phyloP scores from a whole-genome alignment of 495 filamentous ascomycete genomes.

The Amorphotheca resinae region DNA sequence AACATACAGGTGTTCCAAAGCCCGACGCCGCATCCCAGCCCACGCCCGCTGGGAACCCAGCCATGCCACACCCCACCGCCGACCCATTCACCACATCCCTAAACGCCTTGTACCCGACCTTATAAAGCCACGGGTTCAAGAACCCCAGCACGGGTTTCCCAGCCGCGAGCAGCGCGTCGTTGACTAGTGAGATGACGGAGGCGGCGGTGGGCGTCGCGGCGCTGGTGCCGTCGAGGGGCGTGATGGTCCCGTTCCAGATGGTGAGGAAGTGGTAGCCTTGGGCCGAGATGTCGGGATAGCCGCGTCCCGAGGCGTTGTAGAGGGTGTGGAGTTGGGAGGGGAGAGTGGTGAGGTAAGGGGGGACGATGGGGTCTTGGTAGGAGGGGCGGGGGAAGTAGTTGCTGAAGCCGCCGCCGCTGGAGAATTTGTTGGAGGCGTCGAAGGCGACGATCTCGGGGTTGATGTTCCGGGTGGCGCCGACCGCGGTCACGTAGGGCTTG shows the following conservation, averaged over 20 bases:
- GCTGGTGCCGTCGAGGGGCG: slow-evolving; percentile 32
- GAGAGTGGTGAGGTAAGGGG: slow-evolving; percentile 36
- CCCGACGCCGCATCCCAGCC: slow-evolving; percentile 60
- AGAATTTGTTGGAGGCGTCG: slow-evolving; percentile 26
- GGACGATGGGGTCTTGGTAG: slow-evolving; percentile 51
- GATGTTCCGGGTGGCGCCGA: slow-evolving; percentile 52
- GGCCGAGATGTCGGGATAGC: slow-evolving; percentile 60
- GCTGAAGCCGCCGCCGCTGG: slow-evolving; percentile 57
- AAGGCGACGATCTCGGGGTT: slow-evolving; percentile 43
- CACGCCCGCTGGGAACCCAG: slow-evolving; percentile 37
- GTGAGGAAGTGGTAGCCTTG: slow-evolving; percentile 44
- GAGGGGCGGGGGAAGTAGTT: slow-evolving; percentile 48
- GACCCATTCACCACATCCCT: slow-evolving; percentile 48
- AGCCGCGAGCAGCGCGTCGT: slow-evolving; percentile 42
- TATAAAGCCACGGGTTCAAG: slow-evolving; percentile 49
- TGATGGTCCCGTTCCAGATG: slow-evolving; percentile 29
- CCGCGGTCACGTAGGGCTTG: slow-evolving; percentile 58
- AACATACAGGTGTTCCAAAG: slow-evolving; percentile 38
- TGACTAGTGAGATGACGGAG: slow-evolving; percentile 43
- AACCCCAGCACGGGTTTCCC: slow-evolving; percentile 50
- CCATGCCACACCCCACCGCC: slow-evolving; percentile 42
- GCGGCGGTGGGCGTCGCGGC: not conserved
- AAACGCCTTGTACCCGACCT: slow-evolving; percentile 40
- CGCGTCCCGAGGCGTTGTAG: slow-evolving; percentile 39
- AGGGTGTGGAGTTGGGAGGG: slow-evolving; percentile 10